Evolutionary conservation across 2,329 filamentous ascomycete species (phyloP), one percentile per base, ranked within the genome.

Genomic region (Phoma sp.): DNA sequence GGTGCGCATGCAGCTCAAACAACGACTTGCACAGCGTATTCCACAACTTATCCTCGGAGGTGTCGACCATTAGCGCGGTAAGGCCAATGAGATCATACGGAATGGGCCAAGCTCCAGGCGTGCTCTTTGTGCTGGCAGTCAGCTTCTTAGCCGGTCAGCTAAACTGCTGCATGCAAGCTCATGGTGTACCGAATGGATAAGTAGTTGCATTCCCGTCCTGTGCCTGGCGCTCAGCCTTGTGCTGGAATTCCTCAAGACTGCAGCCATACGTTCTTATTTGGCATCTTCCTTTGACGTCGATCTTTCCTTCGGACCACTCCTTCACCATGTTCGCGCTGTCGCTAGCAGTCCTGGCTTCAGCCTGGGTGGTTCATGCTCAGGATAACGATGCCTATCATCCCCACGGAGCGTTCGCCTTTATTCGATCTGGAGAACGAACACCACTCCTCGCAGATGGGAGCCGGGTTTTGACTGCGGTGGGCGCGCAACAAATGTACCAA

Each of bases 361-460:
- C 64, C 47, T 67, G 61, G 60, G 57, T 67, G 10, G 32, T 33
- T 60, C 49, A 23, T 29, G 68, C 67, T 4, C 61, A 64, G 39
- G 57, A 66, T 25, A 59, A 57, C 14, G 36, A 54, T 29, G 14
- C 39, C 1, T 64, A 77, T 56, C 75, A 75, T 25, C 68, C 76
- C 43, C 77, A 77, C 74, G 78, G 77, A 36, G 77, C 81, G 22
- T 82, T 86, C 43, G 77, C 82, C 50, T 84, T 82, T 62, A 79
- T 81, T 32, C 73, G 80, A 22, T 77, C 81, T 44, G 84, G 84
- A 55, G 84, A 86, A 55, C 79, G 78, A 45, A 83, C 81, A 5
- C 83, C 84, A 2, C 61, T 71, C 39, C 46, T 71, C 18, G 47
- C 48, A 2, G 57, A 58, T 27, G 56, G 52, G 7, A 61, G 75